Conservation (phyloP, 768 basidiomycete genomes). For the Tricholoma sp. region DNA sequence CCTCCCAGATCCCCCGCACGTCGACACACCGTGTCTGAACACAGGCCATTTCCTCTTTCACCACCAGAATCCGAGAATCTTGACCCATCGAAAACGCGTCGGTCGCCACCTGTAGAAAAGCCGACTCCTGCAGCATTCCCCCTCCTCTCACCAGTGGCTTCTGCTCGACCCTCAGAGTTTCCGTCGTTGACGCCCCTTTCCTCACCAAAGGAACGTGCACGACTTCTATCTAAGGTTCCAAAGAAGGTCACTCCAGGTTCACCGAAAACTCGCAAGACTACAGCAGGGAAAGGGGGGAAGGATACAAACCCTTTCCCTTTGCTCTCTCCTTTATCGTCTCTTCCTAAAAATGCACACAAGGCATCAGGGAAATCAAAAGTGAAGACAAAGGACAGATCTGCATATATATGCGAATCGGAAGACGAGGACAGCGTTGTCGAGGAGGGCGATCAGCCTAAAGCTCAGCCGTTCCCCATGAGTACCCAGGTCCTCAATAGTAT, state of each 20-base stretch:
- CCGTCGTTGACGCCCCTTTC: neutral
- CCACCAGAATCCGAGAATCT: neutral
- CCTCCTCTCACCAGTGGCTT: slow-evolving; percentile 2
- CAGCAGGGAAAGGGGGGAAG: neutral
- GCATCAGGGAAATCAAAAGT: neutral
- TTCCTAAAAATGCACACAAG: neutral
- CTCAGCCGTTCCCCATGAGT: slow-evolving; percentile 38
- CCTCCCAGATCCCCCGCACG: slow-evolving; percentile 8
- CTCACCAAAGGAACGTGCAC: neutral
- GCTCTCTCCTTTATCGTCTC: neutral
- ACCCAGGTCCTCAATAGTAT: slow-evolving; percentile 38
- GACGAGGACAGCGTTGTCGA: neutral
- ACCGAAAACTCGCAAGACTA: neutral
- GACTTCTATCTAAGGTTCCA: neutral
- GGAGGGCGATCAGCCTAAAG: slow-evolving; percentile 1
- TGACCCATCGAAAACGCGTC: neutral
- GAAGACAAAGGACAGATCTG: neutral
- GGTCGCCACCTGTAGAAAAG: neutral
- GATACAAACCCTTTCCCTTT: neutral
- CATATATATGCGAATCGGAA: neutral
- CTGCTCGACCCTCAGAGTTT: slow-evolving; percentile 4
- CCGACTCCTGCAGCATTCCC: slow-evolving; percentile 23
- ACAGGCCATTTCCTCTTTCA: neutral
- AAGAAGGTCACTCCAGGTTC: neutral
- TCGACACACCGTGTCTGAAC: slow-evolving; percentile 8